Conservation (phyloP, 129 eudicot genomes). For the Escallonia rubra region DNA sequence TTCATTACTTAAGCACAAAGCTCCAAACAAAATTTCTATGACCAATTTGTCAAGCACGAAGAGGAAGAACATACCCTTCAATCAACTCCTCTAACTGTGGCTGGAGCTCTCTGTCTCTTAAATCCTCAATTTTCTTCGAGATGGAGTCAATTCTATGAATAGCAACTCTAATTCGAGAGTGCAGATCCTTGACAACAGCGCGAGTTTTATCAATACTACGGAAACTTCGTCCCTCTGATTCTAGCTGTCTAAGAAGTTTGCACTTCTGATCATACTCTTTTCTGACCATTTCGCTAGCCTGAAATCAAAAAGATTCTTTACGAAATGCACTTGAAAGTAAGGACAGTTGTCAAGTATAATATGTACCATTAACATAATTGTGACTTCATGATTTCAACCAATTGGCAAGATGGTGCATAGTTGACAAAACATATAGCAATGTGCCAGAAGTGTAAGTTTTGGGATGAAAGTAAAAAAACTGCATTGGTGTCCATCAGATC, state of each 20-base stretch:
- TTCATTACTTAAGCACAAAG: too few species aligned
- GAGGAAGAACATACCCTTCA: constrained; percentile 67
- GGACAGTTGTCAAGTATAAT: not conserved
- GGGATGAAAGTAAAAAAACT: too few species aligned
- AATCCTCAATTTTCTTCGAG: constrained; percentile 82
- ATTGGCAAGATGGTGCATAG: too few species aligned
- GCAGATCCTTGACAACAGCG: constrained; percentile 88
- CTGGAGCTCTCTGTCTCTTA: constrained; percentile 88
- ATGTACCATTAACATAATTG: not conserved
- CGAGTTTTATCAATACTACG: constrained; percentile 67
- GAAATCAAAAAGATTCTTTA: constrained; percentile 16
- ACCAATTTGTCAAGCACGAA: constrained; percentile 1
- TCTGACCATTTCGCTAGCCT: constrained; percentile 81
- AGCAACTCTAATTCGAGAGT: constrained; percentile 84
- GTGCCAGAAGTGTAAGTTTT: too few species aligned
- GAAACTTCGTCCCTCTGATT: constrained; percentile 55
- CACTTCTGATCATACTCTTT: constrained; percentile 75
- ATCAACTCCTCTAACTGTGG: constrained; percentile 95
- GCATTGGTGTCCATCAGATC: too few species aligned
- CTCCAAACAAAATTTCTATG: not conserved
- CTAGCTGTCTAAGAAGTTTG: constrained; percentile 65
- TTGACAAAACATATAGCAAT: too few species aligned
- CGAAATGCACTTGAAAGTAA: constrained; percentile 7
- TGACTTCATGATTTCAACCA: too few species aligned
- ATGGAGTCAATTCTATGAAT: constrained; percentile 85